Percentiles rank a stretch among this genome's conserved stretches.
These are phyloP conservation scores for Candida sanyiensis DNA, from an alignment of 805 yeast genomes.

Conservation along the genomic window DNA sequence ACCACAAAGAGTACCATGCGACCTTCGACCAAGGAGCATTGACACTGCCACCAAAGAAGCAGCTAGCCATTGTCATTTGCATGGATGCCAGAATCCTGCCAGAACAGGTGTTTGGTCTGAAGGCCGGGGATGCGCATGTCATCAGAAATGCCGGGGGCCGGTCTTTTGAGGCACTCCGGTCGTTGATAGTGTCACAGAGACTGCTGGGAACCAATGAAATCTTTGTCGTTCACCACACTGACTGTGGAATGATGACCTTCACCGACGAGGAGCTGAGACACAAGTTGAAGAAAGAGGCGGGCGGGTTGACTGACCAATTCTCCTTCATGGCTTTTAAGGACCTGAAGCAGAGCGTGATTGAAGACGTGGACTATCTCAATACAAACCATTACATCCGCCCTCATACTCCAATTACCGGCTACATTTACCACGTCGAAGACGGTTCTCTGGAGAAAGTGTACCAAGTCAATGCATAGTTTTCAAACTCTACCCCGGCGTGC, in stretches of 20 bases:
- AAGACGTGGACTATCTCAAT: slow-evolving; percentile 32
- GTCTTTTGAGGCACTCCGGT: slow-evolving; percentile 34
- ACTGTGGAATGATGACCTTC: slow-evolving; percentile 40
- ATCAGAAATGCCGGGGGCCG: slow-evolving; percentile 41
- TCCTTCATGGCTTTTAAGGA: slow-evolving; percentile 19
- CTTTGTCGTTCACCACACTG: slow-evolving; percentile 36
- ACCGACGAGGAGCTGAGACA: slow-evolving; percentile 27
- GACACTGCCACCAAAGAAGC: slow-evolving; percentile 12
- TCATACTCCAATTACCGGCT: slow-evolving; percentile 36
- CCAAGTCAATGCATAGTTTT: not conserved
- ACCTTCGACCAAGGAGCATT: slow-evolving; percentile 1
- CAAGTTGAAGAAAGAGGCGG: slow-evolving; percentile 28
- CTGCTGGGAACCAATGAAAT: slow-evolving; percentile 35
- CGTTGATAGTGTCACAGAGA: slow-evolving; percentile 35
- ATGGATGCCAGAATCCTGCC: slow-evolving; percentile 13
- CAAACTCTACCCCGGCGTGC: not conserved
- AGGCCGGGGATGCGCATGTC: slow-evolving; percentile 38
- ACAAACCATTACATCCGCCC: slow-evolving; percentile 27
- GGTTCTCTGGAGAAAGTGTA: slow-evolving; percentile 28
- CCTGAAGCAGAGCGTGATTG: slow-evolving; percentile 29
- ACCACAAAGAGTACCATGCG: not conserved
- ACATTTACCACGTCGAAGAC: slow-evolving; percentile 33
- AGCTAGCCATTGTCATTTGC: slow-evolving; percentile 35
- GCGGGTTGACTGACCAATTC: slow-evolving; percentile 12
- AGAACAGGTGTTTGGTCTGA: slow-evolving; percentile 18